Evolutionary conservation across 768 basidiomycete species (phyloP).

Genomic region (Coprinopsis sp.): DNA sequence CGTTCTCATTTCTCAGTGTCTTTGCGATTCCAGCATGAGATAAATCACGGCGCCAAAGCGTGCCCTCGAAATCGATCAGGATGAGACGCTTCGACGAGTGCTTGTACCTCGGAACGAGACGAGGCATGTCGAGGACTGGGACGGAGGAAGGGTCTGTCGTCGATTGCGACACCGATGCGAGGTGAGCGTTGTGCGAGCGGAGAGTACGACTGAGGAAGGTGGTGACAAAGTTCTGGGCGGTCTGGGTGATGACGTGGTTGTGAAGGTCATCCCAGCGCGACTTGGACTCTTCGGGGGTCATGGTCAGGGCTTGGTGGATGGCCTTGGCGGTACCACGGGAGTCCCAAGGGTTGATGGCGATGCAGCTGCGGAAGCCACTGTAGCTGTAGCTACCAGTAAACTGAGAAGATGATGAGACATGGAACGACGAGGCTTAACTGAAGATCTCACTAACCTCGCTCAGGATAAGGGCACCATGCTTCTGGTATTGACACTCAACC

Average conservation of each 20-base stretch:
- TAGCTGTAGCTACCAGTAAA: conserved; percentile 87
- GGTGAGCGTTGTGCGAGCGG: conserved; percentile 68
- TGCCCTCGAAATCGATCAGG: conserved; percentile 75
- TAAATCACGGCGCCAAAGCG: conserved; percentile 66
- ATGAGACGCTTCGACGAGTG: conserved; percentile 63
- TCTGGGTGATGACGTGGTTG: conserved; percentile 81
- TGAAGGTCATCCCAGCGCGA: conserved; percentile 84
- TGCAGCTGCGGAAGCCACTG: conserved; percentile 82
- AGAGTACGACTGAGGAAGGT: conserved; percentile 73
- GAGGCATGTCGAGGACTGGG: conserved; percentile 31
- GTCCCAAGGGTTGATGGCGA: conserved; percentile 85
- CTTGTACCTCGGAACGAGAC: conserved; percentile 64
- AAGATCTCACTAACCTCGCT: conserved; percentile 54
- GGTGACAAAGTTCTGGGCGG: conserved; percentile 78
- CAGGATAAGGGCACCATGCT: conserved; percentile 65
- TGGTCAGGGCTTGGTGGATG: conserved; percentile 69
- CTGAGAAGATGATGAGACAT: conserved; percentile 27
- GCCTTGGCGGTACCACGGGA: conserved; percentile 79
- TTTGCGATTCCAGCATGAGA: conserved; percentile 40
- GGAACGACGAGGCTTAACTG: not conserved
- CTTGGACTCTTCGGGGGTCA: conserved; percentile 67
- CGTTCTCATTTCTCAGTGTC: conserved; percentile 26
- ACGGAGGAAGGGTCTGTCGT: conserved; percentile 20
- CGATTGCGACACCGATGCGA: conserved; percentile 19
- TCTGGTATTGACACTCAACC: conserved; percentile 77